Conservation (phyloP, 495 filamentous ascomycete genomes). For the Schizothecium vesticola region DNA sequence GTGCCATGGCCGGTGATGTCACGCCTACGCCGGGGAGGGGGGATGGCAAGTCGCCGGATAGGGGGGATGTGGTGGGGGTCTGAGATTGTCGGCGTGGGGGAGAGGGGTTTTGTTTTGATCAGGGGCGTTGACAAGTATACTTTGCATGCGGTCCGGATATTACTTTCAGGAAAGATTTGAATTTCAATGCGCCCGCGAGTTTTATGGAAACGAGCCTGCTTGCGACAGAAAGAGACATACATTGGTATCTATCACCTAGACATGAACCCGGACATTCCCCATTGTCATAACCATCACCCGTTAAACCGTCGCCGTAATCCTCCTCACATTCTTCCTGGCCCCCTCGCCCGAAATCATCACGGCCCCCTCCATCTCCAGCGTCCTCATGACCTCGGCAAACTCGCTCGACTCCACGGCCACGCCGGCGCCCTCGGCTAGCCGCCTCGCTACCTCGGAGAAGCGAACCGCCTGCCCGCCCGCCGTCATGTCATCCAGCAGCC, state of each 20-base stretch:
- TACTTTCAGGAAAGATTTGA: not conserved
- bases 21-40: not conserved
- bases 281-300: not conserved
- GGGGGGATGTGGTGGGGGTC: not conserved
- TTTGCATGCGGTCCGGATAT: not conserved
- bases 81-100: too few relatives aligned
- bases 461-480: conserved; percentile 62
- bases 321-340: conserved; percentile 71
- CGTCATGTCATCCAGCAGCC: conserved; percentile 72
- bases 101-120: not conserved
- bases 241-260: not conserved
- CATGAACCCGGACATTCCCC: not conserved
- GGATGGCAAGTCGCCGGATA: not conserved
- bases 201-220: not conserved
- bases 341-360: conserved; percentile 83
- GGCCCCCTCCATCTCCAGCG: conserved; percentile 77
- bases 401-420: conserved; percentile 67
- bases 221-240: not conserved
- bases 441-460: conserved; percentile 68
- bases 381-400: conserved; percentile 72
- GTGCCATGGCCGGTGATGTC: not conserved
- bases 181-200: not conserved
- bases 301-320: conserved; percentile 52
- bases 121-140: not conserved
- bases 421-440: conserved; percentile 69